A percentile compares a stretch with the other conserved stretches of the same genome.
These are phyloP conservation scores for Tuber magnatum DNA, from an alignment of 495 filamentous ascomycete species.

Conservation along the genomic window DNA sequence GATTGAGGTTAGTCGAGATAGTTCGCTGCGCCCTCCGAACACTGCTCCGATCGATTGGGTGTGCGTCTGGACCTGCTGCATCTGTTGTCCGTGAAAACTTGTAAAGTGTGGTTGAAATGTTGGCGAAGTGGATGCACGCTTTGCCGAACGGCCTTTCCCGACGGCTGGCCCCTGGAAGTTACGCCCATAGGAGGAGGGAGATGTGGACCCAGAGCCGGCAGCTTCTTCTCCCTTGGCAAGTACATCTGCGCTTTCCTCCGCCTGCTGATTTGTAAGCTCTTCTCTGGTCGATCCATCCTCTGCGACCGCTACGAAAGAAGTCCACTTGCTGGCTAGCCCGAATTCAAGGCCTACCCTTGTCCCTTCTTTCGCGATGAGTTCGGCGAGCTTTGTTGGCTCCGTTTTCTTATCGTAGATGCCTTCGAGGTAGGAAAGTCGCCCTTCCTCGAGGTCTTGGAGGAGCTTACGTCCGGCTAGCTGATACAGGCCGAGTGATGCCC, in stretches of 20 bases:
- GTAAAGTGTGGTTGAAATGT: too few species aligned
- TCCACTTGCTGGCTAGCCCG: conserved; percentile 61
- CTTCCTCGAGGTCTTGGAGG: conserved; percentile 60
- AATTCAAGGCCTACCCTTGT: conserved; percentile 57
- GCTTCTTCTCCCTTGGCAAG: background rate
- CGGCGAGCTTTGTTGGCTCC: conserved; percentile 48
- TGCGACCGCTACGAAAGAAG: conserved; percentile 63
- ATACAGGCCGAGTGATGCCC: conserved; percentile 47
- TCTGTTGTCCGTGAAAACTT: background rate
- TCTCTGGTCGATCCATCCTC: conserved; percentile 28
- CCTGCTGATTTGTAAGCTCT: background rate
- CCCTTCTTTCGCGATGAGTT: conserved; percentile 57
- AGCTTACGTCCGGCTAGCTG: conserved; percentile 63
- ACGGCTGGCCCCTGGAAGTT: too few species aligned
- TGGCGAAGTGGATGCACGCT: background rate
- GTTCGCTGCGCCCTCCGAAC: too few species aligned
- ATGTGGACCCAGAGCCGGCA: background rate
- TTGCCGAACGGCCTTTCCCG: too few species aligned
- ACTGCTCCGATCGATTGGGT: too few species aligned
- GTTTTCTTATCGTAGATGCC: conserved; percentile 33
- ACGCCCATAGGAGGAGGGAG: background rate
- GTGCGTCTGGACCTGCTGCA: background rate
- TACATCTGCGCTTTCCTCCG: too few species aligned
- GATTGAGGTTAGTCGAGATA: too few species aligned
- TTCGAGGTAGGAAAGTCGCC: conserved; percentile 56